These are phyloP conservation scores for Trametes cinnabarina DNA, from an alignment of 768 basidiomycete genomes.

Conservation along the genomic window DNA sequence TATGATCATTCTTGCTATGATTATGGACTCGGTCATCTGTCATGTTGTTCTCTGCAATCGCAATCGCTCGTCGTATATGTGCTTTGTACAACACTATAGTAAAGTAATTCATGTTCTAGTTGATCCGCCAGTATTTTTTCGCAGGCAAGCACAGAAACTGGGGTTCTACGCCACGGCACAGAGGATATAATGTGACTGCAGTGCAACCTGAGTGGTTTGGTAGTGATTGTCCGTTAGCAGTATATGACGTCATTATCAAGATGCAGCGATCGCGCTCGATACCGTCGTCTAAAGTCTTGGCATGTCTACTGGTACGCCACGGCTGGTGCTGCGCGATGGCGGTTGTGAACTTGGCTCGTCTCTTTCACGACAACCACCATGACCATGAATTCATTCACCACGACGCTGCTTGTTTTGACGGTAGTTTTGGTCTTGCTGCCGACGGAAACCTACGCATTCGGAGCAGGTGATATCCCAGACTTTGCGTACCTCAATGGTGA, in stretches of 20 bases:
- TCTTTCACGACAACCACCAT: slow-evolving; percentile 19
- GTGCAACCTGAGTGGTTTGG: no score
- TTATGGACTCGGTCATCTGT: slow-evolving; percentile 17
- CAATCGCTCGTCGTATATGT: slow-evolving; percentile 15
- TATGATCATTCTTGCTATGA: slow-evolving; percentile 9
- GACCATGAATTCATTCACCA: slow-evolving; percentile 20
- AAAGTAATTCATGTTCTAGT: slow-evolving; percentile 9
- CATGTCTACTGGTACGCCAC: not conserved
- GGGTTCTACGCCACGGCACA: no score
- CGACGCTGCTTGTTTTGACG: slow-evolving; percentile 26
- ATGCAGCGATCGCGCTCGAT: not conserved
- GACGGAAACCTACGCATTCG: slow-evolving; percentile 48
- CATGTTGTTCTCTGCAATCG: slow-evolving; percentile 15
- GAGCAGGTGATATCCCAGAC: slow-evolving; percentile 69
- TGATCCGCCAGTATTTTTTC: not conserved
- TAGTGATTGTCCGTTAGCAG: no score
- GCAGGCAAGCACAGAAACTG: no score
- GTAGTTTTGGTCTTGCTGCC: slow-evolving; percentile 41
- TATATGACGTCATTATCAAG: slow-evolving; percentile 23
- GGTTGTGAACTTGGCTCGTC: not conserved
- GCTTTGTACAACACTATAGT: slow-evolving; percentile 16
- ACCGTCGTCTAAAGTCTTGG: slow-evolving; percentile 7
- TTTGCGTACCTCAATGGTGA: slow-evolving; percentile 64
- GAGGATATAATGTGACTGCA: no score
- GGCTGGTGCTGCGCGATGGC: not conserved